These are phyloP conservation scores for Aspergillus spinulosporus DNA, from an alignment of 2,329 filamentous ascomycete species.

Conservation along the genomic window DNA sequence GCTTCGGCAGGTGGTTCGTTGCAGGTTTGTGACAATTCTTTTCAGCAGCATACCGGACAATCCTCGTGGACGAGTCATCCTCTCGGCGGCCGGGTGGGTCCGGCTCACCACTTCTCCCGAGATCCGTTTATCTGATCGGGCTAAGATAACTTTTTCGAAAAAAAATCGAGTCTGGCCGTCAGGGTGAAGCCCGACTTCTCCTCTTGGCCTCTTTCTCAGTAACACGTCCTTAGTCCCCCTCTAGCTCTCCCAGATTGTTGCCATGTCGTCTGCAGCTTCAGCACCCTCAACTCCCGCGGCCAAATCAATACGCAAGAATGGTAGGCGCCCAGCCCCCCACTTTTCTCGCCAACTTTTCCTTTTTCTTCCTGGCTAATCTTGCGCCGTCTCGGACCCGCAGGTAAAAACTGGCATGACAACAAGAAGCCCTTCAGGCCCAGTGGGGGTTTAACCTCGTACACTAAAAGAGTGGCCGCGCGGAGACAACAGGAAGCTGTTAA, in stretches of 20 bases:
- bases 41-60: constrained; percentile 15
- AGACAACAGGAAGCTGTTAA: constrained; percentile 74
- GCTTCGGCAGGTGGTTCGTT: constrained; percentile 18
- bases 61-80: constrained; percentile 19
- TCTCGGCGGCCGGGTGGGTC: constrained; percentile 11
- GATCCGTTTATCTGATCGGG: constrained; percentile 47
- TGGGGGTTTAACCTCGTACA: constrained; percentile 74
- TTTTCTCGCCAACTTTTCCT: constrained; percentile 20
- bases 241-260: background rate
- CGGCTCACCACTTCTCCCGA: constrained; percentile 31
- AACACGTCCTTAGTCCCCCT: constrained; percentile 1
- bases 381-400: constrained; percentile 49
- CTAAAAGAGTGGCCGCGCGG: constrained; percentile 70
- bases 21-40: constrained; percentile 16
- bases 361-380: constrained; percentile 19
- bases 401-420: constrained; percentile 88
- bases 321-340: constrained; percentile 49
- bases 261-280: constrained; percentile 49
- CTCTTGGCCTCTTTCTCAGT: constrained; percentile 3
- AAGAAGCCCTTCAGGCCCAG: constrained; percentile 84
- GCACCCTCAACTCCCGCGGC: constrained; percentile 34
- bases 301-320: constrained; percentile 79
- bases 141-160: constrained; percentile 39
- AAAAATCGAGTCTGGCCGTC: constrained; percentile 17
- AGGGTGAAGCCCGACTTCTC: constrained; percentile 15